These are phyloP conservation scores for Dicorynia guianensis DNA, from an alignment of 306 rosid genomes.

Conservation along the genomic window DNA sequence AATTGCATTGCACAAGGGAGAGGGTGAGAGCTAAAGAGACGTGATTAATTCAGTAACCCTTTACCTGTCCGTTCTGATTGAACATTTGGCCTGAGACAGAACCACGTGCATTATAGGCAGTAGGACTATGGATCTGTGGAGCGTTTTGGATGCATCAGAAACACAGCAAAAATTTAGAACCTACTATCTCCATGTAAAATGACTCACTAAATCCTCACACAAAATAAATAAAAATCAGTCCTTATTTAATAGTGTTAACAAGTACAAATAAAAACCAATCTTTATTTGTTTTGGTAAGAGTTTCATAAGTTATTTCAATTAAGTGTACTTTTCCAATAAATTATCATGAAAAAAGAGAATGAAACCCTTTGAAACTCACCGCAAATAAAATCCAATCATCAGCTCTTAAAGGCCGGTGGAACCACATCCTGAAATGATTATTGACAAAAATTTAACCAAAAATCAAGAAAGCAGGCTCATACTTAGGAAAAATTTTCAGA, in stretches of 20 bases:
- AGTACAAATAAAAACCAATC: too few relatives aligned
- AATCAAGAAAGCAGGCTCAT: constrained; percentile 13
- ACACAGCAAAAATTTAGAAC: not conserved
- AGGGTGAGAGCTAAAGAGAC: constrained; percentile 6
- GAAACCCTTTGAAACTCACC: constrained; percentile 55
- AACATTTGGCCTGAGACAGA: constrained; percentile 79
- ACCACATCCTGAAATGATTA: constrained; percentile 76
- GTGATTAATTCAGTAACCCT: constrained; percentile 4
- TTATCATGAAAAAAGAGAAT: constrained; percentile 18
- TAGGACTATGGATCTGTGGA: constrained; percentile 66
- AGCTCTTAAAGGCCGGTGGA: constrained; percentile 86
- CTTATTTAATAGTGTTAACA: too few relatives aligned
- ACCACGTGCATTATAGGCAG: constrained; percentile 72
- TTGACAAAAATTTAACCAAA: constrained; percentile 9
- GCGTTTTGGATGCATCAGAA: constrained; percentile 41
- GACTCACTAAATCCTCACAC: too few relatives aligned
- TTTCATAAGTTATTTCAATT: too few relatives aligned
- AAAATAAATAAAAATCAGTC: too few relatives aligned
- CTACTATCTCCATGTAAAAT: too few relatives aligned
- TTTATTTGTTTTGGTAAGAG: too few relatives aligned
- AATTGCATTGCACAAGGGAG: constrained; percentile 18
- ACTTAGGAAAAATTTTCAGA: not conserved
- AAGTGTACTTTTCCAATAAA: too few relatives aligned
- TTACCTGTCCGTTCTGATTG: constrained; percentile 88
- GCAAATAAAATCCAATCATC: constrained; percentile 89